phyloP scores from a whole-genome alignment of 2,329 filamentous ascomycete genomes.

The Geosmithia putterillii region DNA sequence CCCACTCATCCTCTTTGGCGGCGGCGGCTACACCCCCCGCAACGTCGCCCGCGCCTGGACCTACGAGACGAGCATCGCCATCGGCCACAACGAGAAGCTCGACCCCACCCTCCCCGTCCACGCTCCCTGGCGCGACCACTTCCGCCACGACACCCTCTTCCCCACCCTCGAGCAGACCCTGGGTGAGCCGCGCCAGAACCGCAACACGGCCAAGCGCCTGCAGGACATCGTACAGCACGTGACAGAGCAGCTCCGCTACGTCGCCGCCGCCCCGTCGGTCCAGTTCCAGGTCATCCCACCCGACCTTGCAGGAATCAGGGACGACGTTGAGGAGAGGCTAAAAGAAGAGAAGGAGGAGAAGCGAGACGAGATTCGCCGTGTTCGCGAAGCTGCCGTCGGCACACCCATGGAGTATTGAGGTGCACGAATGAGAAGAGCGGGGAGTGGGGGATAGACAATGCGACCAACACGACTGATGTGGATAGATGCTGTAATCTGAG shows the following conservation, averaged over 20 bases:
- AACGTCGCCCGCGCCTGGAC: conserved; percentile 97
- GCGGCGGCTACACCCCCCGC: conserved; percentile 89
- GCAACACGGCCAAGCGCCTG: conserved; percentile 66
- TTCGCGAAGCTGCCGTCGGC: conserved; percentile 45
- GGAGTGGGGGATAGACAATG: too few species aligned
- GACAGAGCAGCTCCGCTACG: conserved; percentile 75
- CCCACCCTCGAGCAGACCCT: conserved; percentile 67
- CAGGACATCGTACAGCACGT: conserved; percentile 66
- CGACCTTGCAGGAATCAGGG: conserved; percentile 55
- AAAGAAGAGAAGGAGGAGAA: conserved; percentile 53
- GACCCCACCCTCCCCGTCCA: conserved; percentile 62
- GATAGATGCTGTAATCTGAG: too few species aligned
- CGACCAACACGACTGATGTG: background rate
- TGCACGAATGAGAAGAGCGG: too few species aligned
- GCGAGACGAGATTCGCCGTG: conserved; percentile 32
- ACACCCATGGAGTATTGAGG: conserved; percentile 39
- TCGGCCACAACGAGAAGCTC: conserved; percentile 60
- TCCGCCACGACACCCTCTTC: conserved; percentile 78
- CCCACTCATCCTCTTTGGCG: conserved; percentile 82
- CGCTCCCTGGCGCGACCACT: conserved; percentile 78
- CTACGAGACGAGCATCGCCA: conserved; percentile 86
- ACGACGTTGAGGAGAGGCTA: conserved; percentile 55
- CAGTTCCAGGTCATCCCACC: conserved; percentile 73
- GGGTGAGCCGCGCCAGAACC: conserved; percentile 60
- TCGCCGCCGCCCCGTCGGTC: conserved; percentile 75